Percentiles rank a stretch among this genome's conserved stretches.
phyloP scores from a whole-genome alignment of 352 stramenopile species.

The Phytophthora sp. region DNA sequence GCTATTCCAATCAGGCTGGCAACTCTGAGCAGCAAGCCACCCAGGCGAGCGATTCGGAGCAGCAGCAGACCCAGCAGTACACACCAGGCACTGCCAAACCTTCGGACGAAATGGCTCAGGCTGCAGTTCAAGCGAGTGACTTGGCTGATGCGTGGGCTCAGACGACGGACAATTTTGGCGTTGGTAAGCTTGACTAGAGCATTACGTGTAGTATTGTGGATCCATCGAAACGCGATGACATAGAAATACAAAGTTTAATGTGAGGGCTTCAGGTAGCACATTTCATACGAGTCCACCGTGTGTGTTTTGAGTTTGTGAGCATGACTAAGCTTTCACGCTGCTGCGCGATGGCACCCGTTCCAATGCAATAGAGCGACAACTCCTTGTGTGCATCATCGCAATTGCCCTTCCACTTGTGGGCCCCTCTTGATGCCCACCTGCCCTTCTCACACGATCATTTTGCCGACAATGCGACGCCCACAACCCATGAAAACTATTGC shows the following conservation, averaged over 20 bases:
- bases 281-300: neutral
- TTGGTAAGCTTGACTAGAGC: conserved; percentile 20
- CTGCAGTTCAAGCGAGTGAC: conserved; percentile 5
- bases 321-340: neutral
- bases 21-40: conserved; percentile 3
- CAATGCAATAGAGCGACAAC: no score
- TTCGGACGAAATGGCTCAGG: conserved; percentile 10
- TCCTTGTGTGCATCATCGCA: neutral
- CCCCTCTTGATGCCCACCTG: conserved; percentile 2
- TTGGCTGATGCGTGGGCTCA: conserved; percentile 17
- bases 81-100: conserved; percentile 14
- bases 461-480: no score
- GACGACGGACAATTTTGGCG: conserved; percentile 24
- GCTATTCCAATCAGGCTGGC: conserved; percentile 9
- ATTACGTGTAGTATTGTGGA: conserved; percentile 12
- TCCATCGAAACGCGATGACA: conserved; percentile 7
- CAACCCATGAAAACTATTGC: no score
- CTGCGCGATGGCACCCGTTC: no score
- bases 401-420: no score
- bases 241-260: conserved; percentile 27
- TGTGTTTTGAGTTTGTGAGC: neutral
- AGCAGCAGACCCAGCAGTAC: conserved; percentile 26
- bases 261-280: neutral
- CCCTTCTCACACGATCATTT: conserved; percentile 4
- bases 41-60: conserved; percentile 2